A percentile compares a stretch with the other conserved stretches of the same genome.
These are phyloP conservation scores for Colletotrichum chrysophilum DNA, from an alignment of 2,329 filamentous ascomycete genomes.

Conservation along the genomic window DNA sequence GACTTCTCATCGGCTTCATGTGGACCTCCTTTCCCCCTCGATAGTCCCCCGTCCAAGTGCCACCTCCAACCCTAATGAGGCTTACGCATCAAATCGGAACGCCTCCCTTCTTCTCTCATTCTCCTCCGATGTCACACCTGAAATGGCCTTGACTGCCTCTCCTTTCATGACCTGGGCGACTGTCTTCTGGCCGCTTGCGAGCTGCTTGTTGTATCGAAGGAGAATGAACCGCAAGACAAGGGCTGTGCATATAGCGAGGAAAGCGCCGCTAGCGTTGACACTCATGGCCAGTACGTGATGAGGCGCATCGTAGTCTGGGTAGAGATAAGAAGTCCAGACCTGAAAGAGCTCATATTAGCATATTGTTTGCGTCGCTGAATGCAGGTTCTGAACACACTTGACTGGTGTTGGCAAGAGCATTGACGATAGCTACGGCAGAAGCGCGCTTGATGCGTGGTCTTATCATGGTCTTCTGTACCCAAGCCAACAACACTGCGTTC, in stretches of 20 bases:
- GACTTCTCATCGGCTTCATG: background rate
- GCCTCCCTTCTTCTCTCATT: background rate
- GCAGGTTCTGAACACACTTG: background rate
- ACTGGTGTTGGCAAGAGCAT: background rate
- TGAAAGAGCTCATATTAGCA: background rate
- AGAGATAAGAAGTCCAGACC: background rate
- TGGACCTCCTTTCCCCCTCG: background rate
- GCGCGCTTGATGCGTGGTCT: background rate
- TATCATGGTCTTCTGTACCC: background rate
- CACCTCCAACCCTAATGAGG: background rate
- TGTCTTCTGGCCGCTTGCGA: background rate
- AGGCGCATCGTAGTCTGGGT: background rate
- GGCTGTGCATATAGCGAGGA: background rate
- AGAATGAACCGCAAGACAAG: background rate
- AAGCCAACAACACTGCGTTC: background rate
- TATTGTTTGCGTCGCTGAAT: background rate
- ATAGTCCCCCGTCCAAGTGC: background rate
- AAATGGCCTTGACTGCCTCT: background rate
- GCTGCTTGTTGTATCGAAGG: background rate
- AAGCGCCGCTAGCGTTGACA: background rate
- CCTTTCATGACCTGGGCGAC: background rate
- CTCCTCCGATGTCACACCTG: background rate
- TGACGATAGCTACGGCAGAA: background rate
- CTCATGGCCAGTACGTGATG: background rate
- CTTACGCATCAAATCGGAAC: background rate